phyloP scores from a whole-genome alignment of 176 grass and related monocot species.

The Musa beccarii region DNA sequence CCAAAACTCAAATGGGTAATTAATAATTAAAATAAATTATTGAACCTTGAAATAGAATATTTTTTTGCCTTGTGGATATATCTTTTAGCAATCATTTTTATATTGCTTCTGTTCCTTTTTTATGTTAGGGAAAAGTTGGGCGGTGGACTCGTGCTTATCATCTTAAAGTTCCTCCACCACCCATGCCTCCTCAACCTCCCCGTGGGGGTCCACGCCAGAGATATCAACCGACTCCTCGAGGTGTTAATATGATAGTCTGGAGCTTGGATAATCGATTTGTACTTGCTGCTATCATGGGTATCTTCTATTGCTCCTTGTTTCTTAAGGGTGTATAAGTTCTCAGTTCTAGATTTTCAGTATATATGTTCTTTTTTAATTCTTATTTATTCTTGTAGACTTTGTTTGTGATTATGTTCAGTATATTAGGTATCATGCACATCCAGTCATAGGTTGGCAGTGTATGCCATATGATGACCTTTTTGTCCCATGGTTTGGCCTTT shows the following conservation, averaged over 20 bases:
- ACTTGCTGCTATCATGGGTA: conserved; percentile 99
- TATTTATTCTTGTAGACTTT: neutral
- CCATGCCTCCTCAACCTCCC: conserved; percentile 78
- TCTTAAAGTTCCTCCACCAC: conserved; percentile 96
- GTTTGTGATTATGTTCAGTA: neutral
- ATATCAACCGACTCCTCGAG: conserved; percentile 91
- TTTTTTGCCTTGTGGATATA: neutral
- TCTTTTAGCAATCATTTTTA: neutral
- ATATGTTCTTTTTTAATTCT: neutral
- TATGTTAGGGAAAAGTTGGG: conserved; percentile 79
- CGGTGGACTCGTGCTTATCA: conserved; percentile 97
- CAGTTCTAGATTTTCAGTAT: neutral
- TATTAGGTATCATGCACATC: too few relatives aligned
- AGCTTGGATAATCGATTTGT: conserved; percentile 99
- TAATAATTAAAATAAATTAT: neutral
- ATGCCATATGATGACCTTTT: neutral
- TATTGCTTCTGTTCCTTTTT: conserved; percentile 5
- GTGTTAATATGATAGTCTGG: conserved; percentile 99
- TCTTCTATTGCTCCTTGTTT: conserved; percentile 18
- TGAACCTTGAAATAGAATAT: neutral
- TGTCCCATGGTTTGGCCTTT: neutral
- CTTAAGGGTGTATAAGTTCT: neutral
- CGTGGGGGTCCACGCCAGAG: conserved; percentile 91
- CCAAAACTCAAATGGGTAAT: neutral
- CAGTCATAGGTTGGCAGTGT: neutral